Evolutionary conservation across 257 asterid genomes (phyloP), one percentile per base, ranked within the genome.

Genomic region (Gardenia jasminoides): DNA sequence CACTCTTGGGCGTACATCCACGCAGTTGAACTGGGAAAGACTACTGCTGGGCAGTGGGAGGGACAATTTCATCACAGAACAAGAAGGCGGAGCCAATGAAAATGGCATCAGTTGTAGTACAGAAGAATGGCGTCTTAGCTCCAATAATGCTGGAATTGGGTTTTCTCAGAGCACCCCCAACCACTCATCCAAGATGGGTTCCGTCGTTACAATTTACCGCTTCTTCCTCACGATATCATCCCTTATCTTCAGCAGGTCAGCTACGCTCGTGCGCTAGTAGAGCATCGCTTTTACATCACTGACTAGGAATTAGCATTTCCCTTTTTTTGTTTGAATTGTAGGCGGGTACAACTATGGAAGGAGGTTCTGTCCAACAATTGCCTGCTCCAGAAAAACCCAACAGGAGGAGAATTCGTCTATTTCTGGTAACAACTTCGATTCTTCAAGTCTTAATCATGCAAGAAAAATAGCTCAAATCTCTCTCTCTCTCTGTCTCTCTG

Each of bases 311-410:
- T 44, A 30, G 48, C 67, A 50, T 73, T 56, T n/a, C 10, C 22
- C 7, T 36, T 36, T 36, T 36, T 76, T 47, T 24, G 48, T 46
- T 28, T 71, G 76, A 68, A 47, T 82, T 82, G 22, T 87, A 91
- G 98, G 76, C 56, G 82, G 84, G 24, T 85, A 85, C 78, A 82
- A 44, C 48, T 84, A 84, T 62, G 81, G 44, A 65, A 80, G 84
- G 16, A 84, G 82, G 76, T 78, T 70, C 79, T 65, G 47, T 85
- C 78, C 90, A 26, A 81, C 72, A 36, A 59, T 86, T 80, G 54
- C 89, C 52, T 52, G 85, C 79, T 88, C 97, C 10, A 85, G 93
- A 80, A 89, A 91, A 79, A 82, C 92, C 15, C 90, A 87, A 85
- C 89, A 84, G 67, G 92, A 87, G 83, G 90, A 88, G 76, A 87